Conservation (phyloP, 371 early-diverging fungal species). For the Sporodiniella umbellata region DNA sequence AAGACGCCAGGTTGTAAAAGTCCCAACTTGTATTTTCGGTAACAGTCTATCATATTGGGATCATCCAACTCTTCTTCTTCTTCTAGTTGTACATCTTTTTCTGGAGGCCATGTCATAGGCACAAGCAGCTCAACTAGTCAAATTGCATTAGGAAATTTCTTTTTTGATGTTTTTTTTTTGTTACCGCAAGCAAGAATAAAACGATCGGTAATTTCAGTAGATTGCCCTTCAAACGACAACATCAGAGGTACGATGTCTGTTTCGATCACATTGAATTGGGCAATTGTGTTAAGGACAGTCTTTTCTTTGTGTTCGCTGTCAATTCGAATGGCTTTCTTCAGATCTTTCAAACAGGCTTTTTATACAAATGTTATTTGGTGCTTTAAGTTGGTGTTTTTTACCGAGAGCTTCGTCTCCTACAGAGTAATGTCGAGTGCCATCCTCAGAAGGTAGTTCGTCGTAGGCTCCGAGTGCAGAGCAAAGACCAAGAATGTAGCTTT, state of each 20-base stretch:
- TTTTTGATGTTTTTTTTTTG: constrained; percentile 2
- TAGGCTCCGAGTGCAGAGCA: constrained; percentile 82
- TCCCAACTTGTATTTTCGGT: constrained; percentile 68
- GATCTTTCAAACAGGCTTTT: constrained; percentile 35
- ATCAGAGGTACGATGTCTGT: constrained; percentile 82
- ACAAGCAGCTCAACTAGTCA: constrained; percentile 68
- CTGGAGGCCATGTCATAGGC: constrained; percentile 68
- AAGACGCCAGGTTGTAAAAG: constrained; percentile 59
- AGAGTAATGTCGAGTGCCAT: constrained; percentile 58
- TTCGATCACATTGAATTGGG: constrained; percentile 69
- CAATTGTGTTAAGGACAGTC: constrained; percentile 61
- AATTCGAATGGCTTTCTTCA: constrained; percentile 69
- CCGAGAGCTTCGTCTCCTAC: constrained; percentile 81
- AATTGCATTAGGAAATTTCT: not conserved
- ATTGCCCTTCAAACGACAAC: constrained; percentile 44
- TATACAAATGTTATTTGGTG: not conserved
- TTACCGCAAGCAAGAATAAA: constrained; percentile 61
- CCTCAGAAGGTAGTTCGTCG: constrained; percentile 47
- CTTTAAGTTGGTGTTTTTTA: constrained; percentile 17
- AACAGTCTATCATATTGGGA: constrained; percentile 48
- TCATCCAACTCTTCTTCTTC: constrained; percentile 50
- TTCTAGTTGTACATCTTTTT: constrained; percentile 23
- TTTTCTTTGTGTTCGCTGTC: constrained; percentile 66
- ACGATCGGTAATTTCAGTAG: constrained; percentile 38
- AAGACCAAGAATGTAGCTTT: constrained; percentile 54